A percentile compares a stretch with the other conserved stretches of the same genome.
These are phyloP conservation scores for Ammopiptanthus mongolicus DNA, from an alignment of 306 rosid species.

Conservation along the genomic window DNA sequence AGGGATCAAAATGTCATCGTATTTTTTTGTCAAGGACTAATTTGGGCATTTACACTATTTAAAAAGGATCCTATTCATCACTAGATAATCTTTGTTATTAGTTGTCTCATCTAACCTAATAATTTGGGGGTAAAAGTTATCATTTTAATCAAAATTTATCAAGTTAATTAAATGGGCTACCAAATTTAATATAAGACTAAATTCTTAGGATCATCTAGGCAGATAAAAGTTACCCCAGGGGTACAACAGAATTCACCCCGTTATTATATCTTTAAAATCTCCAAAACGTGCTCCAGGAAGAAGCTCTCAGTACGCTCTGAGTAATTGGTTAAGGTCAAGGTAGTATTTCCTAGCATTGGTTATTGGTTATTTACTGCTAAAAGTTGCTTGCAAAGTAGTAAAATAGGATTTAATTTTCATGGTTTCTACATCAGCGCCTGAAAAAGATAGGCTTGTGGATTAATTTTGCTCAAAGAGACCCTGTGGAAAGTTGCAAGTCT, in stretches of 20 bases:
- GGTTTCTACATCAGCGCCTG: conserved; percentile 30
- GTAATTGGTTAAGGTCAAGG: conserved; percentile 40
- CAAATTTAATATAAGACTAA: too few relatives aligned
- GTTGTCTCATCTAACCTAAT: too few relatives aligned
- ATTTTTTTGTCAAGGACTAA: too few relatives aligned
- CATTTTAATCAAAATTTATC: too few relatives aligned
- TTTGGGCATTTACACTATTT: too few relatives aligned
- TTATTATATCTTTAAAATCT: too few relatives aligned
- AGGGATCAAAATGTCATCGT: too few relatives aligned
- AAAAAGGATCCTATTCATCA: conserved; percentile 29
- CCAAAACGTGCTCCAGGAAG: conserved; percentile 30
- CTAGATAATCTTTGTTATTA: conserved; percentile 25
- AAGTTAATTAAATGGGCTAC: too few relatives aligned
- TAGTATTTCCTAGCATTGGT: conserved; percentile 8
- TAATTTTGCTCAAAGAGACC: conserved; percentile 35
- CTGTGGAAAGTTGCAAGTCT: conserved; percentile 35
- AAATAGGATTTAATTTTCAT: neutral
- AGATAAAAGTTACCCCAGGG: too few relatives aligned
- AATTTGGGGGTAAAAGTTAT: too few relatives aligned
- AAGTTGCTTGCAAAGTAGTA: conserved; percentile 18
- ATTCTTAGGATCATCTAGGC: too few relatives aligned
- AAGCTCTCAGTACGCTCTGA: conserved; percentile 22
- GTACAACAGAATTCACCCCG: too few relatives aligned
- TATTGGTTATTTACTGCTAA: neutral
- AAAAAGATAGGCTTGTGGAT: conserved; percentile 24